phyloP scores from a whole-genome alignment of 495 filamentous ascomycete species.

The Podospora pseudoanserina region DNA sequence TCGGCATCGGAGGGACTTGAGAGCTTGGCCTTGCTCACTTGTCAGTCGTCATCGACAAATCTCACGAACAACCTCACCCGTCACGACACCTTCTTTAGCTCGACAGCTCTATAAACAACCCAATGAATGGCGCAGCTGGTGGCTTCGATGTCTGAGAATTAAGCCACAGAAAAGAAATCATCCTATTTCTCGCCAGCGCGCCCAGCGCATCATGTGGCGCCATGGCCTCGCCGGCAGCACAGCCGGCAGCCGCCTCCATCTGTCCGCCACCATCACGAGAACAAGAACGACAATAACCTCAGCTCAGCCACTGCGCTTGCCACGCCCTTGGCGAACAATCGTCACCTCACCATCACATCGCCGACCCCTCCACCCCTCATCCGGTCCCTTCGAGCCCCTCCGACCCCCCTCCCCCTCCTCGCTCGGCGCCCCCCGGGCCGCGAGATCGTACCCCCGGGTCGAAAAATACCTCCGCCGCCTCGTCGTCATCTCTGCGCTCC shows the following conservation, averaged over 20 bases:
- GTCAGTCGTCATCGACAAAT: background rate
- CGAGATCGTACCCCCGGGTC: conserved; percentile 61
- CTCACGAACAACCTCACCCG: background rate
- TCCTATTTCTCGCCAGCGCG: background rate
- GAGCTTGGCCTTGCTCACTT: background rate
- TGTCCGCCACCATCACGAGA: background rate
- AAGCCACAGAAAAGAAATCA: background rate
- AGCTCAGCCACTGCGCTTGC: background rate
- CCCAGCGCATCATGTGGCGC: conserved; percentile 16
- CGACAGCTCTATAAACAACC: background rate
- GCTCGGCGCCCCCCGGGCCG: conserved; percentile 67
- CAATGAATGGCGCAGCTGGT: background rate
- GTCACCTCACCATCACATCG: background rate
- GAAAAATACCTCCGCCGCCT: conserved; percentile 74
- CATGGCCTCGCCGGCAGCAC: conserved; percentile 7
- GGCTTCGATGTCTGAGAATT: background rate
- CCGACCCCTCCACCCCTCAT: conserved; percentile 16
- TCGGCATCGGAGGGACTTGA: background rate
- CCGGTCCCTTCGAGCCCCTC: conserved; percentile 60
- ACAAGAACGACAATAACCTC: background rate
- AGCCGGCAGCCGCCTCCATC: background rate
- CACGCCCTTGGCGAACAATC: background rate
- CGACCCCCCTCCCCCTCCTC: conserved; percentile 74
- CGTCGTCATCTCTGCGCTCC: conserved; percentile 55
- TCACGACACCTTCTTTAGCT: background rate